These are phyloP conservation scores for Fusarium sp. DNA, from an alignment of 2,329 filamentous ascomycete genomes.

Conservation along the genomic window DNA sequence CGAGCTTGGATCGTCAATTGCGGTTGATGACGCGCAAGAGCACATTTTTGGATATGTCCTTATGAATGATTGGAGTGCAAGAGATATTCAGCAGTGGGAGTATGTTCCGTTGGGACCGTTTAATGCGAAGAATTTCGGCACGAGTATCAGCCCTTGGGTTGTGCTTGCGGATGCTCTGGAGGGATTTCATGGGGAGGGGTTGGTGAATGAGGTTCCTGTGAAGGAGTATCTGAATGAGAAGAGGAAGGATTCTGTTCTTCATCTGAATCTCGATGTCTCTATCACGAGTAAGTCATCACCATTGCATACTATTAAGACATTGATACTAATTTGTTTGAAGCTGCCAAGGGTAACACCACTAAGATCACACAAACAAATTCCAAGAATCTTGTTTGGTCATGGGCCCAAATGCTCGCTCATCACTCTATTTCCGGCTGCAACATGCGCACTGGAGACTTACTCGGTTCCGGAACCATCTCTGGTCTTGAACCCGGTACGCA, in stretches of 20 bases:
- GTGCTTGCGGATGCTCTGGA: slow-evolving; percentile 69
- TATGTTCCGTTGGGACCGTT: slow-evolving; percentile 72
- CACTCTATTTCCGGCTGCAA: slow-evolving; percentile 83
- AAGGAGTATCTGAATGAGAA: slow-evolving; percentile 67
- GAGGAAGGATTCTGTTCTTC: slow-evolving; percentile 51
- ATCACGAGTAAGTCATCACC: no score
- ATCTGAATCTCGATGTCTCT: slow-evolving; percentile 55
- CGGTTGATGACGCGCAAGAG: slow-evolving; percentile 73
- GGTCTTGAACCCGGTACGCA: slow-evolving; percentile 72
- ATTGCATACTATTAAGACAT: no score
- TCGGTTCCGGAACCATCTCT: slow-evolving; percentile 81
- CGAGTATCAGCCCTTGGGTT: slow-evolving; percentile 71
- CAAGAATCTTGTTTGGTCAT: slow-evolving; percentile 76
- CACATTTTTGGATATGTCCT: slow-evolving; percentile 77
- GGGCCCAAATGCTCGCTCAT: slow-evolving; percentile 86
- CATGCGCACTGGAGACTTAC: slow-evolving; percentile 77
- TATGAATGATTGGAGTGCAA: slow-evolving; percentile 73
- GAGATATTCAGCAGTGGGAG: slow-evolving; percentile 72
- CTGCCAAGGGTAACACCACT: slow-evolving; percentile 47
- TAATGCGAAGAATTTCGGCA: slow-evolving; percentile 71
- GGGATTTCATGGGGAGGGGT: slow-evolving; percentile 40
- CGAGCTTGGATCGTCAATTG: slow-evolving; percentile 71
- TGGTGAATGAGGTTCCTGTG: slow-evolving; percentile 48
- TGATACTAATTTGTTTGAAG: no score
- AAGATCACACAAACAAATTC: slow-evolving; percentile 51